Evolutionary conservation across 495 filamentous ascomycete species (phyloP).

Genomic region (Aspergillus saccharolyticus): DNA sequence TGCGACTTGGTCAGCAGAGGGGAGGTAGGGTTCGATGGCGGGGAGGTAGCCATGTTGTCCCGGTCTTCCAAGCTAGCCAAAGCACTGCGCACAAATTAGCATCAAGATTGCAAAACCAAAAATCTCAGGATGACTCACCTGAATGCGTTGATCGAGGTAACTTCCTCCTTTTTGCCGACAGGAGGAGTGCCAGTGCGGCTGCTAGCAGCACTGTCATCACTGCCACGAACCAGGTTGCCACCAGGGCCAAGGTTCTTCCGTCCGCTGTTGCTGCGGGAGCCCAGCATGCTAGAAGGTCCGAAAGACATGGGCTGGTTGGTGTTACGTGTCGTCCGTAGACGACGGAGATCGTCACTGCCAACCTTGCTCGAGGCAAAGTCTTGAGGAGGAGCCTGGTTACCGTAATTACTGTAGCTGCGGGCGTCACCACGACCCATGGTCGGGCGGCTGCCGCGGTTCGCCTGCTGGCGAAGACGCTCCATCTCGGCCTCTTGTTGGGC

Average conservation of each 20-base stretch:
- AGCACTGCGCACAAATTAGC: conserved; percentile 42
- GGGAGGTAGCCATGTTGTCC: conserved; percentile 54
- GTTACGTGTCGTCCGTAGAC: conserved; percentile 62
- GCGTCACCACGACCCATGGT: conserved; percentile 78
- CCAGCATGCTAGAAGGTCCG: conserved; percentile 75
- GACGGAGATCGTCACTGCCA: conserved; percentile 81
- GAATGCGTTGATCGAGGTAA: conserved; percentile 78
- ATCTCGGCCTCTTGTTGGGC: conserved; percentile 60
- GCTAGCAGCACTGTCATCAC: conserved; percentile 75
- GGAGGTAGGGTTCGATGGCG: conserved; percentile 54
- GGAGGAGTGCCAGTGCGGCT: conserved; percentile 87
- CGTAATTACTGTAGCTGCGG: conserved; percentile 67
- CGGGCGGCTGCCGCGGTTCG: conserved; percentile 54
- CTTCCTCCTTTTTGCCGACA: conserved; percentile 60
- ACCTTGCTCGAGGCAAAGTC: conserved; percentile 75
- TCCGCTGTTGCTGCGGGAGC: conserved; percentile 75
- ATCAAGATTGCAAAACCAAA: conserved; percentile 4
- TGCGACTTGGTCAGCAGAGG: conserved; percentile 51
- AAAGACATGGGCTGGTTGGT: conserved; percentile 58
- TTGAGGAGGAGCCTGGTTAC: conserved; percentile 57
- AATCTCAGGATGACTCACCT: conserved; percentile 51
- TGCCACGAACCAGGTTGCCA: conserved; percentile 60
- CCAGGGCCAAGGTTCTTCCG: conserved; percentile 68
- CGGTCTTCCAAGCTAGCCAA: conserved; percentile 53
- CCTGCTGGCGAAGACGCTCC: conserved; percentile 43